phyloP scores from a whole-genome alignment of 345 rosid genomes.

The Mangifera indica region DNA sequence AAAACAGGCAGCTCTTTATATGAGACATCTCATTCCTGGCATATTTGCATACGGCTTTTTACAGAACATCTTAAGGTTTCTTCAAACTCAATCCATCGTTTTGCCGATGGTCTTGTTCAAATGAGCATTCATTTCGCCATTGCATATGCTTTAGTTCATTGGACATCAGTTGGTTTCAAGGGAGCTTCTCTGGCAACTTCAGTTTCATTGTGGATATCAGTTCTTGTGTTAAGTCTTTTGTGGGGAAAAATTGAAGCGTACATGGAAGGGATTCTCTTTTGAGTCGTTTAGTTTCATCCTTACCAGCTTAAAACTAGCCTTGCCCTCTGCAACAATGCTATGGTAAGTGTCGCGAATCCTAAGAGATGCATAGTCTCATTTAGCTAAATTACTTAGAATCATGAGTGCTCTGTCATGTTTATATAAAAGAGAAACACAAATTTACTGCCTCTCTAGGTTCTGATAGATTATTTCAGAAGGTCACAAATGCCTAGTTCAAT shows the following conservation, averaged over 20 bases:
- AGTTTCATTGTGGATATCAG: conserved; percentile 56
- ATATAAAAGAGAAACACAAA: too few species aligned
- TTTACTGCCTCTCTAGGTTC: too few species aligned
- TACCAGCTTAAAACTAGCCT: conserved; percentile 41
- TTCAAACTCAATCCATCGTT: conserved; percentile 67
- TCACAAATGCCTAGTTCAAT: too few species aligned
- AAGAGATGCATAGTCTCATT: conserved; percentile 36
- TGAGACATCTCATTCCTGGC: conserved; percentile 61
- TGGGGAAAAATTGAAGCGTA: conserved; percentile 38
- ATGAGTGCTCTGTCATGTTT: not conserved
- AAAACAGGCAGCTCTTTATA: conserved; percentile 51
- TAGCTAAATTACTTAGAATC: too few species aligned
- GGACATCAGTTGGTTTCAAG: conserved; percentile 46
- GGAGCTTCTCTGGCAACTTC: conserved; percentile 76
- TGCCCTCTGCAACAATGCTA: conserved; percentile 72
- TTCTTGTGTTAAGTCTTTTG: conserved; percentile 41
- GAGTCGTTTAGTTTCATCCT: conserved; percentile 36
- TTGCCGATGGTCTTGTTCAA: conserved; percentile 35
- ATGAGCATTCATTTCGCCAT: conserved; percentile 47
- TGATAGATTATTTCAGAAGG: too few species aligned
- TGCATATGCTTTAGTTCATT: conserved; percentile 40
- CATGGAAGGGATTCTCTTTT: conserved; percentile 54
- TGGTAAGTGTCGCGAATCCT: conserved; percentile 65
- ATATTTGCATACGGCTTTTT: conserved; percentile 25
- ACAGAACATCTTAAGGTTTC: conserved; percentile 65